Conservation (phyloP, 2,329 filamentous ascomycete species). For the Claviceps maximensis region DNA sequence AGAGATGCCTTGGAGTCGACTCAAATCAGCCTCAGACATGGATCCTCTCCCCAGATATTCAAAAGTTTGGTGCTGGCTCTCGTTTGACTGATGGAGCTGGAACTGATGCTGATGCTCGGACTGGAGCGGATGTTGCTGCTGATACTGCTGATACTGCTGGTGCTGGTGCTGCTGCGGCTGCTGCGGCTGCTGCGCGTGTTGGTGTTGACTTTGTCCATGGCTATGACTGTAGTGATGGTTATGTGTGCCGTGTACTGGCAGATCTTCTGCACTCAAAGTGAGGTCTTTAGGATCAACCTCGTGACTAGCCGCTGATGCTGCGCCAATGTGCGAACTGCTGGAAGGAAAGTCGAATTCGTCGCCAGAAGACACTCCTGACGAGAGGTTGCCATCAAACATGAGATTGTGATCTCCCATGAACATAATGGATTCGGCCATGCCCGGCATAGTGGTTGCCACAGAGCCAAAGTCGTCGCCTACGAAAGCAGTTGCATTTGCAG, state of each 20-base stretch:
- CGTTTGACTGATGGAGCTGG: neutral
- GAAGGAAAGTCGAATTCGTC: constrained; percentile 25
- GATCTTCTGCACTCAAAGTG: constrained; percentile 9
- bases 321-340: constrained; percentile 18
- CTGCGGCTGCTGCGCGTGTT: constrained; percentile 3
- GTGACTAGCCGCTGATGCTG: constrained; percentile 14
- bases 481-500: constrained; percentile 11
- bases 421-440: constrained; percentile 15
- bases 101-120: neutral
- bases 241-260: neutral
- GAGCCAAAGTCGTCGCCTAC: constrained; percentile 10
- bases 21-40: constrained; percentile 35
- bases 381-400: constrained; percentile 16
- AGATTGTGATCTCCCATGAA: constrained; percentile 12
- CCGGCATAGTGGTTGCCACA: constrained; percentile 12
- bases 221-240: neutral
- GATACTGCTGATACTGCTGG: neutral
- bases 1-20: constrained; percentile 34
- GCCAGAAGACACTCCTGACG: constrained; percentile 22
- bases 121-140: neutral
- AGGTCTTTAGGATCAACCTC: constrained; percentile 19
- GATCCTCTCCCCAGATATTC: constrained; percentile 20
- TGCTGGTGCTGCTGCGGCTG: constrained; percentile 5
- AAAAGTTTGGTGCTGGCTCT: constrained; percentile 7
- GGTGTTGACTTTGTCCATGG: neutral